Base-by-base conservation (phyloP, 202 grass and related monocot species). In the Carex sylvatica region DNA sequence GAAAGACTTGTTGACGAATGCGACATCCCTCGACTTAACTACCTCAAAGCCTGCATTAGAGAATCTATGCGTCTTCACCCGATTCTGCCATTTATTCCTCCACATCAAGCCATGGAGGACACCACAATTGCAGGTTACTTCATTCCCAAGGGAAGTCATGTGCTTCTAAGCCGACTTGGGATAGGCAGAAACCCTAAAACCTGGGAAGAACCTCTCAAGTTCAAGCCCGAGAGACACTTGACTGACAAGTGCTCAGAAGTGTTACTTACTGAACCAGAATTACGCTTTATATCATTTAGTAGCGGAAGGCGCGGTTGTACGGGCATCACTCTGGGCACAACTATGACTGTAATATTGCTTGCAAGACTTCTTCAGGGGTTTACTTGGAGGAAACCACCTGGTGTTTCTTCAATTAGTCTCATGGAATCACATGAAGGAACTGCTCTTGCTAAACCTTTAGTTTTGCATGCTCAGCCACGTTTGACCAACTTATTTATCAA, bases 61-160 rank as follows among this genome's bases (percentile, higher is more conserved):
- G 87, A 92, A 77, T 79, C 87, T 9, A 79, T 88, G 9, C 85
- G 85, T 4, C 65, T 92, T 9, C 87, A 92, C 80, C 85, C 87
- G 0, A 61, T 81, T 20, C 58, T 56, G 33, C 60, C 90, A 3
- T 89, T 89, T 79, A 86, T 82, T 82, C 53, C 61, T 6, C 87
- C 85, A 2, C 87, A 86, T 9, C 83, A 87, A 7, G 82, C 87
- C 28, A 86, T 86, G 65, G 51, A 35, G 2, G 79, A 88, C 53
- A 73, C 85, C 0, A 9, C 65, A 24, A 20, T 92, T 18, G 74
- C 65, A 4, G 65, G 87, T 18, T 90, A 90, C 82, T 73, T 70
- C 1, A 58, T 90, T 2, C 88, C 88, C 0, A 84, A 22, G 56
- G 91, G 88, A 0, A 93, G 84, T 79, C 86, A 87, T 7, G 83